These are phyloP conservation scores for Apiospora sp. DNA, from an alignment of 2,329 filamentous ascomycete species.

Conservation along the genomic window DNA sequence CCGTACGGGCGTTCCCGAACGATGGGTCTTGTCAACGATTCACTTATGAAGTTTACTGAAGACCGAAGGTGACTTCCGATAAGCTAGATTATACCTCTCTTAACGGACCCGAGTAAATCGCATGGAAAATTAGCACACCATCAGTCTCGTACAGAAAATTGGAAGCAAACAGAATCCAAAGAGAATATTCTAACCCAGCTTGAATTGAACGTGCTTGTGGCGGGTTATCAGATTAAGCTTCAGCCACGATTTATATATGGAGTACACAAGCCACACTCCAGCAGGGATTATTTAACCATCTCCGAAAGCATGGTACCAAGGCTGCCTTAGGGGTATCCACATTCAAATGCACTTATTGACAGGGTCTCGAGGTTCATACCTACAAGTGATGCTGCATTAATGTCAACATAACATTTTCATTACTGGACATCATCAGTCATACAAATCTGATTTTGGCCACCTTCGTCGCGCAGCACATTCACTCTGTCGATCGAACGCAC, in stretches of 20 bases:
- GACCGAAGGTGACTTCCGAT: not conserved
- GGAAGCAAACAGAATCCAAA: not conserved
- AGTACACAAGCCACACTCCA: not conserved
- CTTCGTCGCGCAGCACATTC: not conserved
- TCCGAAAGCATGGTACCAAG: not conserved
- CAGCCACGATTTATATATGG: not conserved
- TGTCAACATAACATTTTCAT: not conserved
- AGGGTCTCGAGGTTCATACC: not conserved
- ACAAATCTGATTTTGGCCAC: not conserved
- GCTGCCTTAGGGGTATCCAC: not conserved
- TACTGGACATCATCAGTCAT: not conserved
- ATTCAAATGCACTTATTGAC: not conserved
- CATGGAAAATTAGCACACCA: not conserved
- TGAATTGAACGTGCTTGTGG: not conserved
- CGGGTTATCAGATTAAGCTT: not conserved
- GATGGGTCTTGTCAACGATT: not conserved
- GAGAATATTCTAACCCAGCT: not conserved
- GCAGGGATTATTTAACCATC: not conserved
- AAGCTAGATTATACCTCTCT: not conserved
- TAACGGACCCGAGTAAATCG: not conserved
- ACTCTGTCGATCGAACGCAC: not conserved
- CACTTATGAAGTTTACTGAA: not conserved
- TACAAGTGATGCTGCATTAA: not conserved
- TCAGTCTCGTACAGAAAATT: not conserved
- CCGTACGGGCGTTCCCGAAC: not conserved